Conservation (phyloP, 768 basidiomycete genomes). For the Clitopilus passeckerianus region DNA sequence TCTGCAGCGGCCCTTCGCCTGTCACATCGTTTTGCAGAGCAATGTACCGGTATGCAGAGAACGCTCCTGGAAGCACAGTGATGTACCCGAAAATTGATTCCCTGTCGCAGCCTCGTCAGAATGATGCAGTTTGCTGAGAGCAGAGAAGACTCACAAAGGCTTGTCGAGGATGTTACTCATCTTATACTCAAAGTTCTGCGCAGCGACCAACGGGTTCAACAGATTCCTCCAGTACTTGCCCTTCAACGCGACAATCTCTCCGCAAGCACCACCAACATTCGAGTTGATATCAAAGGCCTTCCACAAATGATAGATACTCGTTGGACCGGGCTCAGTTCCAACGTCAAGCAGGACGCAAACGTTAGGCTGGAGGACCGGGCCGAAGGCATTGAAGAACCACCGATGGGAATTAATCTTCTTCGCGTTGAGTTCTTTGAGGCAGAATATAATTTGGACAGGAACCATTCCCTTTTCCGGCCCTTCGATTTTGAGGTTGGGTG, state of each 20-base stretch:
- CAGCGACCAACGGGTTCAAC: constrained; percentile 82
- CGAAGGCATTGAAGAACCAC: constrained; percentile 95
- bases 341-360: constrained; percentile 93
- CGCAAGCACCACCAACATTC: constrained; percentile 89
- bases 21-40: constrained; percentile 81
- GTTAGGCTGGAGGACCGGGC: constrained; percentile 78
- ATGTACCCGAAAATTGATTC: constrained; percentile 93
- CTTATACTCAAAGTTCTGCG: constrained; percentile 95
- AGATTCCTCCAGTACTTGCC: constrained; percentile 77
- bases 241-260: constrained; percentile 93
- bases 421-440: constrained; percentile 88
- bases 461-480: constrained; percentile 75
- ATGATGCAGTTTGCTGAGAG: not conserved
- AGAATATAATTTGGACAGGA: constrained; percentile 92
- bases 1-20: constrained; percentile 87
- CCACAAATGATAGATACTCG: constrained; percentile 89
- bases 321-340: constrained; percentile 75
- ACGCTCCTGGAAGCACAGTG: constrained; percentile 88
- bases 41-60: constrained; percentile 88
- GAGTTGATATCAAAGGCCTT: constrained; percentile 93
- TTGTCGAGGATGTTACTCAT: constrained; percentile 93
- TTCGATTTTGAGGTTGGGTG: constrained; percentile 76
- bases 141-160: constrained; percentile 46
- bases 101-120: constrained; percentile 17
- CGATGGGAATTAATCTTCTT: constrained; percentile 95